phyloP scores from a whole-genome alignment of 2,329 filamentous ascomycete genomes.

The Alternaria sp. region DNA sequence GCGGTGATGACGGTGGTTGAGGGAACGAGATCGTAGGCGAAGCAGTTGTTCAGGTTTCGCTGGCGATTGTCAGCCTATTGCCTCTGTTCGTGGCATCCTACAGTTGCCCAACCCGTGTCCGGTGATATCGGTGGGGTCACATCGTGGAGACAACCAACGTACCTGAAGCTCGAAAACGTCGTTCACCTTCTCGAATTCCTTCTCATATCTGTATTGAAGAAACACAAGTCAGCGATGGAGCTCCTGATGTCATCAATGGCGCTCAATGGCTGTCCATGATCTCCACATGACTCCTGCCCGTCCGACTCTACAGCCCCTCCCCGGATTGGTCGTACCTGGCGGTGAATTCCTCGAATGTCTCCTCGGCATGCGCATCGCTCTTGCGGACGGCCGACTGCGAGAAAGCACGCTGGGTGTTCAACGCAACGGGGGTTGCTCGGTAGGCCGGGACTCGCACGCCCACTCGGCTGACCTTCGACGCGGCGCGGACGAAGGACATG shows the following conservation, averaged over 20 bases:
- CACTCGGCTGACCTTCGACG: conserved; percentile 43
- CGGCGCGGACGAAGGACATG: conserved; percentile 49
- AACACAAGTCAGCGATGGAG: conserved; percentile 34
- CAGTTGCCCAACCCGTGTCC: conserved; percentile 14
- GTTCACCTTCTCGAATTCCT: conserved; percentile 96
- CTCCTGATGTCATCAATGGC: conserved; percentile 25
- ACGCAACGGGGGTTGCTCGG: conserved; percentile 43
- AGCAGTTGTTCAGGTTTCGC: conserved; percentile 99
- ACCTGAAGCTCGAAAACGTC: conserved; percentile 99
- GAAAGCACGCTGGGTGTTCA: conserved; percentile 51
- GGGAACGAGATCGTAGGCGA: conserved; percentile 99
- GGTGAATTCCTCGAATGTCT: conserved; percentile 99
- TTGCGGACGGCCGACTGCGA: conserved; percentile 57
- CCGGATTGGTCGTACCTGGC: conserved; percentile 72
- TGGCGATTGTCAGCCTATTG: conserved; percentile 47
- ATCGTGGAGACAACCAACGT: conserved; percentile 47
- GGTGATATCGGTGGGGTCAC: conserved; percentile 21
- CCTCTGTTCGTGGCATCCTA: neutral
- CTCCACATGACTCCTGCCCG: conserved; percentile 20
- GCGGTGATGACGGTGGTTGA: conserved; percentile 89
- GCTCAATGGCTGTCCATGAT: conserved; percentile 36
- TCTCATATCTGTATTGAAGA: conserved; percentile 79
- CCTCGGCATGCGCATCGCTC: conserved; percentile 75
- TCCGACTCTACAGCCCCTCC: conserved; percentile 22
- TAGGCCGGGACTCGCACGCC: conserved; percentile 43